These are phyloP conservation scores for Starmerella vitae DNA, from an alignment of 805 yeast species.

Conservation along the genomic window DNA sequence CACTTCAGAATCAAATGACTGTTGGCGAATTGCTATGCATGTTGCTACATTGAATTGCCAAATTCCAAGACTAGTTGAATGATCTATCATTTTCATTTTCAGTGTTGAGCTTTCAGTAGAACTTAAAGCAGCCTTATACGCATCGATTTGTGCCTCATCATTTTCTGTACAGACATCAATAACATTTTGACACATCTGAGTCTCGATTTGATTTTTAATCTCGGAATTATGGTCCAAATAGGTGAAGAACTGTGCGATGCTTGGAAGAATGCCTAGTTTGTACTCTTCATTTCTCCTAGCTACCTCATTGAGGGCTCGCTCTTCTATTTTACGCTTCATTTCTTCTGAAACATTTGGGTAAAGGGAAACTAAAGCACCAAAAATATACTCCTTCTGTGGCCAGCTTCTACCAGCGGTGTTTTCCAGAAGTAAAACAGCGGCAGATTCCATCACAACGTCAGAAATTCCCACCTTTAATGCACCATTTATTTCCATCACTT, in stretches of 20 bases:
- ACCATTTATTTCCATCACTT: background rate
- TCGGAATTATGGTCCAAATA: conserved; percentile 5
- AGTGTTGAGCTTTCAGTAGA: background rate
- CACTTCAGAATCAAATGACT: conserved; percentile 5
- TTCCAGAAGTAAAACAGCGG: conserved; percentile 31
- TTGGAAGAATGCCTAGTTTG: conserved; percentile 40
- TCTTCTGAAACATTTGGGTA: conserved; percentile 29
- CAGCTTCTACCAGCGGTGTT: conserved; percentile 56
- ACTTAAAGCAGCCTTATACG: conserved; percentile 10
- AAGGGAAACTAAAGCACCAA: conserved; percentile 54
- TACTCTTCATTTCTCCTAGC: conserved; percentile 54
- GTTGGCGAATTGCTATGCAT: conserved; percentile 30
- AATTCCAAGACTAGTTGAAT: conserved; percentile 28
- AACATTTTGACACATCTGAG: conserved; percentile 29
- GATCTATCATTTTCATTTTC: conserved; percentile 8
- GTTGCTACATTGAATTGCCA: conserved; percentile 48
- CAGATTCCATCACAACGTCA: conserved; percentile 9
- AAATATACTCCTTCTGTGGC: conserved; percentile 70
- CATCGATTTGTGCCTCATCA: conserved; percentile 14
- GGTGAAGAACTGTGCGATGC: conserved; percentile 40
- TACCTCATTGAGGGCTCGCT: conserved; percentile 44
- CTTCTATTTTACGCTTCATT: conserved; percentile 28
- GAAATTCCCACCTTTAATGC: too few species aligned
- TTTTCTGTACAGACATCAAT: conserved; percentile 31
- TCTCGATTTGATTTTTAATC: conserved; percentile 26